Evolutionary conservation across 1,284 basidiomycete species (phyloP).

Genomic region (Cystobasidiaceae sp.): DNA sequence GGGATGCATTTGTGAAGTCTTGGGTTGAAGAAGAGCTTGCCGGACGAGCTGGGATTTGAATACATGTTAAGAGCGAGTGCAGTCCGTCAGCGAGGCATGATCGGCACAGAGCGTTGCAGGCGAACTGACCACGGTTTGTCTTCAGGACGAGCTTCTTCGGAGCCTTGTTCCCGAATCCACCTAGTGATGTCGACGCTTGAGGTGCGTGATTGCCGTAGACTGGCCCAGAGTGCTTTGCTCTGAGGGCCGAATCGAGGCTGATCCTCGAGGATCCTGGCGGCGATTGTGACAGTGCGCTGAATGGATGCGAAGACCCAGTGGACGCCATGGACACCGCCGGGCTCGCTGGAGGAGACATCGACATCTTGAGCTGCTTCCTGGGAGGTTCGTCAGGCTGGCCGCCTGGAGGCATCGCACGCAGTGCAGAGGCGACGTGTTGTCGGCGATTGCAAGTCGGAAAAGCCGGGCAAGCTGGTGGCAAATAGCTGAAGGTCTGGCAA

Average conservation of each 20-base stretch:
- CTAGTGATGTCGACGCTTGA: background rate
- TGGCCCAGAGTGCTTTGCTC: background rate
- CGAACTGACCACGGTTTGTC: conserved; percentile 7
- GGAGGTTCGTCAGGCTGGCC: background rate
- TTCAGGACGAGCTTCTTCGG: conserved; percentile 30
- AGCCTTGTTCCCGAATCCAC: background rate
- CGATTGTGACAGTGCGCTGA: background rate
- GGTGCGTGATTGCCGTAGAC: background rate
- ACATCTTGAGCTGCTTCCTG: conserved; percentile 16
- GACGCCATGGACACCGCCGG: conserved; percentile 1
- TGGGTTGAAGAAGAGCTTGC: background rate
- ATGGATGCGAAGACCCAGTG: conserved; percentile 7
- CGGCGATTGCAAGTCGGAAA: too few relatives aligned
- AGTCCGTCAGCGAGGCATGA: background rate
- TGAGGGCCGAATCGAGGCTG: conserved; percentile 11
- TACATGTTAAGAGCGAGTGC: background rate
- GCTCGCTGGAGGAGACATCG: background rate
- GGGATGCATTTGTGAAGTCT: conserved; percentile 19
- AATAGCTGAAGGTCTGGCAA: too few relatives aligned
- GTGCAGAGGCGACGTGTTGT: background rate
- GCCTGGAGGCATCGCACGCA: background rate
- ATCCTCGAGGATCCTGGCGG: conserved; percentile 5
- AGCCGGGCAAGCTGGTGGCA: background rate
- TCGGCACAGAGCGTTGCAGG: background rate
- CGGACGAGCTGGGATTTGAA: conserved; percentile 1